phyloP scores from a whole-genome alignment of 352 stramenopile species.

The Phytopythium helicoides region DNA sequence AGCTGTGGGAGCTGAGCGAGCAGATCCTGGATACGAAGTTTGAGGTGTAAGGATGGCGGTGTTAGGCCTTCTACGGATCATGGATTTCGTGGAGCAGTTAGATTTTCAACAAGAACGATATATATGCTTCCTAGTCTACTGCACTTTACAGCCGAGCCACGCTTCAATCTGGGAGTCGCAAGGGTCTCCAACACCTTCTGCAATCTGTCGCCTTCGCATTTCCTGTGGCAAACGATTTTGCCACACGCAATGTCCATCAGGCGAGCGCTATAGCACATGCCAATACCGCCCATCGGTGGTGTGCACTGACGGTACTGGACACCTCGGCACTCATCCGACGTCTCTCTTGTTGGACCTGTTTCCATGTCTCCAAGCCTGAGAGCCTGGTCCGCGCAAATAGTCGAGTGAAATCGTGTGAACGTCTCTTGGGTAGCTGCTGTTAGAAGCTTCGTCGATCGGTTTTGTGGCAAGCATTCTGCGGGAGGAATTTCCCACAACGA shows the following conservation, averaged over 20 bases:
- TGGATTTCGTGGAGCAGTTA: too few relatives aligned
- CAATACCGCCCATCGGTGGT: background rate
- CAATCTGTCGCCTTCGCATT: slow-evolving; percentile 32
- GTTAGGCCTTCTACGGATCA: too few relatives aligned
- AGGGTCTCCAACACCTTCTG: background rate
- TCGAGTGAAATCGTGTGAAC: slow-evolving; percentile 15
- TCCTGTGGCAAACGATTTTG: slow-evolving; percentile 12
- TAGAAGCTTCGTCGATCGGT: slow-evolving; percentile 1
- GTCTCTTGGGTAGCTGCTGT: slow-evolving; percentile 15
- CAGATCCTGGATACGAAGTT: slow-evolving; percentile 32
- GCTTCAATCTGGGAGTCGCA: too few relatives aligned
- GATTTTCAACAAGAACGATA: too few relatives aligned
- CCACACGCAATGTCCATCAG: slow-evolving; percentile 29
- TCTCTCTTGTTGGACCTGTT: background rate
- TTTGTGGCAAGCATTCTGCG: background rate
- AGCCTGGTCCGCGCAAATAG: slow-evolving; percentile 18
- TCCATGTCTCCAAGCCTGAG: background rate
- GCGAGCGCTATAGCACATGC: slow-evolving; percentile 30
- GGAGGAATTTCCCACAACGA: background rate
- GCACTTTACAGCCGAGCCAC: too few relatives aligned
- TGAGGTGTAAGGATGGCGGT: slow-evolving; percentile 5
- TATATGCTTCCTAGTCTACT: too few relatives aligned
- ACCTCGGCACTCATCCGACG: slow-evolving; percentile 16
- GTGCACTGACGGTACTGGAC: slow-evolving; percentile 21
- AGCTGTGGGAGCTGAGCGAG: slow-evolving; percentile 56